Percentiles rank a stretch among this genome's conserved stretches.
Evolutionary conservation across 192 early-diverging fungal species (phyloP).

Genomic region (Backusella macrospora): DNA sequence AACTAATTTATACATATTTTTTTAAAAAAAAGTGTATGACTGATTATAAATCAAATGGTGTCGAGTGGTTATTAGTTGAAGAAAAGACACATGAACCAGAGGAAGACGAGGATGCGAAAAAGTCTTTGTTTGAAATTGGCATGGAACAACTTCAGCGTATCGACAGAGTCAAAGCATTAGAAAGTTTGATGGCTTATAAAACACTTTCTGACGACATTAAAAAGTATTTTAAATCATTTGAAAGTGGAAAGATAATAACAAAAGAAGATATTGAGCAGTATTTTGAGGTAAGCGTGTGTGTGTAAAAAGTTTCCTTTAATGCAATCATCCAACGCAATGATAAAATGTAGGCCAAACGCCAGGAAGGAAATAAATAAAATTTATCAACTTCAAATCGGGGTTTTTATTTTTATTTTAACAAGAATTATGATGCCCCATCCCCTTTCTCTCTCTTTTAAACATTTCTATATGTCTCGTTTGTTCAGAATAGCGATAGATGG

Average conservation of each 20-base stretch:
- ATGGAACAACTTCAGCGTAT: conserved; percentile 73
- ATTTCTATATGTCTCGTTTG: conserved; percentile 32
- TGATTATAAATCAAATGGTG: conserved; percentile 46
- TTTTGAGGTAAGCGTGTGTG: conserved; percentile 48
- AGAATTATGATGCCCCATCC: too few relatives aligned
- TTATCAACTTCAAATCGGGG: not conserved
- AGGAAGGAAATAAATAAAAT: not conserved
- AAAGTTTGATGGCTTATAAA: conserved; percentile 79
- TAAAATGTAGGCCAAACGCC: not conserved
- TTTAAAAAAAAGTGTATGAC: conserved; percentile 45
- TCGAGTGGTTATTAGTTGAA: conserved; percentile 59
- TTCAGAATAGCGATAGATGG: conserved; percentile 82
- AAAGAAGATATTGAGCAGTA: conserved; percentile 73
- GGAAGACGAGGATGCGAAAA: conserved; percentile 69
- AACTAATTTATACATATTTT: not conserved
- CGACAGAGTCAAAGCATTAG: conserved; percentile 74
- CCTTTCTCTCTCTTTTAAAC: not conserved
- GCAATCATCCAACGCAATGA: not conserved
- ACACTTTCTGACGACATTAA: conserved; percentile 69
- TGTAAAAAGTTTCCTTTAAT: not conserved
- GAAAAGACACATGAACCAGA: conserved; percentile 79
- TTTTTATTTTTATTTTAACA: not conserved
- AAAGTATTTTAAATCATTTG: conserved; percentile 69
- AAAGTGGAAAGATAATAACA: conserved; percentile 75
- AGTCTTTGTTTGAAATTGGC: conserved; percentile 76